Conservation (phyloP, 164 flowering plant genomes). For the Berberis thunbergii region DNA sequence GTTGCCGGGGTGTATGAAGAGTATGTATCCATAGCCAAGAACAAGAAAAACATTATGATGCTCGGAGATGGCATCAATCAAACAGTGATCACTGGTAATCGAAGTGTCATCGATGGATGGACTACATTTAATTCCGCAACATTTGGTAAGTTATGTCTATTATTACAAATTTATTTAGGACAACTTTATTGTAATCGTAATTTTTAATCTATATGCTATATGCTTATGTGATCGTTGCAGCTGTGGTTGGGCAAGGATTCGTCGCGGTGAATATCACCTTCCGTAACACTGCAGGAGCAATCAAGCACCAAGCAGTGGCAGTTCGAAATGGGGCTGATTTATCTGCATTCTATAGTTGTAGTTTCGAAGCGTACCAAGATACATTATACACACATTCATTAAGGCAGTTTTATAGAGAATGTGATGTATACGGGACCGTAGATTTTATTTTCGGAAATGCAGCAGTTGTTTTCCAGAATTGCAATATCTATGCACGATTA, state of each 20-base stretch:
- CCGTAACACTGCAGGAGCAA: conserved; percentile 62
- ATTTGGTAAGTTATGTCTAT: conserved; percentile 13
- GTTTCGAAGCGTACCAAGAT: conserved; percentile 38
- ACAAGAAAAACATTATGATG: conserved; percentile 37
- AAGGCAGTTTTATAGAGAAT: conserved; percentile 34
- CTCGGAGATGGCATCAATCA: conserved; percentile 38
- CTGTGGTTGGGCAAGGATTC: conserved; percentile 34
- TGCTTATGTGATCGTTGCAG: conserved; percentile 18
- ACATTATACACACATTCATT: conserved; percentile 30
- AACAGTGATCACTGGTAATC: conserved; percentile 22
- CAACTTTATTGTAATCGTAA: background rate
- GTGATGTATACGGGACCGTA: conserved; percentile 52
- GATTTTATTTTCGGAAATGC: conserved; percentile 76
- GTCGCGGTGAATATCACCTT: conserved; percentile 41
- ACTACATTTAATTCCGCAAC: conserved; percentile 33
- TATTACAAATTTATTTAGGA: background rate
- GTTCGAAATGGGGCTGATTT: conserved; percentile 54
- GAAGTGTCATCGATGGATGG: conserved; percentile 21
- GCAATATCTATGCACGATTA: conserved; percentile 39
- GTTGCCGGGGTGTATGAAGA: conserved; percentile 42
- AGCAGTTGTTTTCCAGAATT: conserved; percentile 48
- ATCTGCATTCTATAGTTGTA: conserved; percentile 34
- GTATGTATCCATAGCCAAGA: conserved; percentile 31
- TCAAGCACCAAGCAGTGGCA: conserved; percentile 62
- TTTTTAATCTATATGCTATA: background rate